Percentiles rank a stretch among this genome's conserved stretches.
These are phyloP conservation scores for Fusarium dlaminii DNA, from an alignment of 2,329 filamentous ascomycete species.

Conservation along the genomic window DNA sequence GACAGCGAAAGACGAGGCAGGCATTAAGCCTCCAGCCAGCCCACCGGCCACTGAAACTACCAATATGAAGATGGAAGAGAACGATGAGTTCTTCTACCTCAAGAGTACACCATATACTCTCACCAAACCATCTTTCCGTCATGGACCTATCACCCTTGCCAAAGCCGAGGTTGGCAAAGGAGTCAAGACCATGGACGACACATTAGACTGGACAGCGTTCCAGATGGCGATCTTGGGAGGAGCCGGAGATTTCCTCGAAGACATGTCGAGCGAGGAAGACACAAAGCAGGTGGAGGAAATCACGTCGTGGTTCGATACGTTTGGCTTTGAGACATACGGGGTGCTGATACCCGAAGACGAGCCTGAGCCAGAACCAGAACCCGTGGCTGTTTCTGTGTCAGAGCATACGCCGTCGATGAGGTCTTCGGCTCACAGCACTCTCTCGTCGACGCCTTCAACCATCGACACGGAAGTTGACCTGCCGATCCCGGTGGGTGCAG, in stretches of 20 bases:
- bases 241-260: constrained; percentile 61
- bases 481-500: constrained; percentile 50
- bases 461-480: constrained; percentile 49
- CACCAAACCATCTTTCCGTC: constrained; percentile 60
- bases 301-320: constrained; percentile 60
- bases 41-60: not conserved
- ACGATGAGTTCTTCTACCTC: constrained; percentile 59
- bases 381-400: not conserved
- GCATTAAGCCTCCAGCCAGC: constrained; percentile 6
- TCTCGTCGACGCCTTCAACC: constrained; percentile 43
- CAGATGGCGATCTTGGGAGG: constrained; percentile 71
- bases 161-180: constrained; percentile 54
- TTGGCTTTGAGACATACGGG: constrained; percentile 58
- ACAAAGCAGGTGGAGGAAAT: constrained; percentile 56
- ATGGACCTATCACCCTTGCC: constrained; percentile 64
- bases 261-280: constrained; percentile 57
- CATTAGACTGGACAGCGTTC: constrained; percentile 71
- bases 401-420: constrained; percentile 22
- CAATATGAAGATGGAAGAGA: constrained; percentile 43
- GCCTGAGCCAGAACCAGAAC: not conserved
- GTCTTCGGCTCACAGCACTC: constrained; percentile 37
- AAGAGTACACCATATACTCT: constrained; percentile 60
- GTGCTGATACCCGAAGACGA: constrained; percentile 46
- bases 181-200: constrained; percentile 55
- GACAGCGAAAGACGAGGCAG: constrained; percentile 8